Conservation (phyloP, 73 alveolate genomes). For the Diophrys appendiculata region DNA sequence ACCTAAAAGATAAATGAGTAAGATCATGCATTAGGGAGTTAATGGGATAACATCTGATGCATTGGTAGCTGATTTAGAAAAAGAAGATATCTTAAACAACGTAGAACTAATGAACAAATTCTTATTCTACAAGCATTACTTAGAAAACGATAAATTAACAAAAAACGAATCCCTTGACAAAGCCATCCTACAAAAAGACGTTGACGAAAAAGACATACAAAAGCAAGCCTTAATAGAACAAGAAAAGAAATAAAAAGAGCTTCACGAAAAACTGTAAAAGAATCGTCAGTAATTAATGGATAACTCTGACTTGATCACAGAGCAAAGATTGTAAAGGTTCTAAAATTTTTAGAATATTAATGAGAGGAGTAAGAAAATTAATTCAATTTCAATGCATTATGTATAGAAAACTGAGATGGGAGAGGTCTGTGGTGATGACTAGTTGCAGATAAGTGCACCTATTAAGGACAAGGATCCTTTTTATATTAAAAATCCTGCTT, state of each 20-base stretch:
- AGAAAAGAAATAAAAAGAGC: not conserved
- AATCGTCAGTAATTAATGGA: not conserved
- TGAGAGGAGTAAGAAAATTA: not conserved
- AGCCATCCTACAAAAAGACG: not conserved
- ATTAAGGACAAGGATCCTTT: too few relatives aligned
- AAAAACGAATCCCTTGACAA: not conserved
- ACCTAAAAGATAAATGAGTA: too few relatives aligned
- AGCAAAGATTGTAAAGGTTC: not conserved
- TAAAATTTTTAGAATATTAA: too few relatives aligned
- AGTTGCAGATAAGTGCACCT: too few relatives aligned
- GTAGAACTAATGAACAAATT: not conserved
- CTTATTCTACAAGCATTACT: not conserved
- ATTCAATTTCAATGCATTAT: not conserved
- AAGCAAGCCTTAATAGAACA: not conserved
- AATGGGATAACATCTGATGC: too few relatives aligned
- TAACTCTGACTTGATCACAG: not conserved
- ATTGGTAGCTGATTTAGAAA: too few relatives aligned
- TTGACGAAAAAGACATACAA: not conserved
- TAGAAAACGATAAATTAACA: not conserved
- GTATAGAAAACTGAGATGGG: not conserved
- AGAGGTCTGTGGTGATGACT: too few relatives aligned
- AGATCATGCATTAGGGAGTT: too few relatives aligned
- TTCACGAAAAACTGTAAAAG: too few relatives aligned
- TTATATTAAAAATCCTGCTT: too few relatives aligned
- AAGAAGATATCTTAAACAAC: not conserved